Evolutionary conservation across 257 asterid species (phyloP).

Genomic region (Echium plantagineum): DNA sequence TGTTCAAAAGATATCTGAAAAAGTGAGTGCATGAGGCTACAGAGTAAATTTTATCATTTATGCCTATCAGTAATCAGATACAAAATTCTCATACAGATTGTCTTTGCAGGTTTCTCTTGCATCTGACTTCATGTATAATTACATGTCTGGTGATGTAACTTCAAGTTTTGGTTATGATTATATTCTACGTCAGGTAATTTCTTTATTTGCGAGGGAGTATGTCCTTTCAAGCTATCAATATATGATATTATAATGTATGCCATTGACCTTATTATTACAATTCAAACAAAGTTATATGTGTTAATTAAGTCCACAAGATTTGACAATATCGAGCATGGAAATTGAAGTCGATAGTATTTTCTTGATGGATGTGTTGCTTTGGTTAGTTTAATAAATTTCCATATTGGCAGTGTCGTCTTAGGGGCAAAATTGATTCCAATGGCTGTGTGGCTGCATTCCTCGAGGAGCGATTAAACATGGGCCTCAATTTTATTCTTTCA

Average conservation of each 20-base stretch:
- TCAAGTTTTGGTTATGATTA: constrained; percentile 91
- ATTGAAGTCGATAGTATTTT: too few relatives aligned
- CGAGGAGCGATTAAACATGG: constrained; percentile 80
- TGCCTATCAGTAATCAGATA: too few relatives aligned
- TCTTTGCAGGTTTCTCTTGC: constrained; percentile 75
- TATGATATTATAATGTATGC: too few relatives aligned
- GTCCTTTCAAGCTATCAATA: too few relatives aligned
- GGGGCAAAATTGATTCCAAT: constrained; percentile 86
- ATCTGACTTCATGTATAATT: constrained; percentile 79
- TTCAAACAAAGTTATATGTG: too few relatives aligned
- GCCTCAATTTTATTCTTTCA: constrained; percentile 82
- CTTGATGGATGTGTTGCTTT: too few relatives aligned
- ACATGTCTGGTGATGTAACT: constrained; percentile 71
- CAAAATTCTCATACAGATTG: neutral
- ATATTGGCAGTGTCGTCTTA: constrained; percentile 63
- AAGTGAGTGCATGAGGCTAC: constrained; percentile 23
- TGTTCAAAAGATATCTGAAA: constrained; percentile 85
- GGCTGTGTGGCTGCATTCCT: constrained; percentile 64
- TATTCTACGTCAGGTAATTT: constrained; percentile 71
- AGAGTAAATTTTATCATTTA: too few relatives aligned
- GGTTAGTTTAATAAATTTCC: neutral
- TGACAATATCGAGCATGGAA: too few relatives aligned
- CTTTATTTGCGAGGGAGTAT: too few relatives aligned
- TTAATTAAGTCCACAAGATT: too few relatives aligned
- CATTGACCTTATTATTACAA: too few relatives aligned